A percentile compares a stretch with the other conserved stretches of the same genome.
These are phyloP conservation scores for Knufia petricola DNA, from an alignment of 2,329 filamentous ascomycete species.

Conservation along the genomic window DNA sequence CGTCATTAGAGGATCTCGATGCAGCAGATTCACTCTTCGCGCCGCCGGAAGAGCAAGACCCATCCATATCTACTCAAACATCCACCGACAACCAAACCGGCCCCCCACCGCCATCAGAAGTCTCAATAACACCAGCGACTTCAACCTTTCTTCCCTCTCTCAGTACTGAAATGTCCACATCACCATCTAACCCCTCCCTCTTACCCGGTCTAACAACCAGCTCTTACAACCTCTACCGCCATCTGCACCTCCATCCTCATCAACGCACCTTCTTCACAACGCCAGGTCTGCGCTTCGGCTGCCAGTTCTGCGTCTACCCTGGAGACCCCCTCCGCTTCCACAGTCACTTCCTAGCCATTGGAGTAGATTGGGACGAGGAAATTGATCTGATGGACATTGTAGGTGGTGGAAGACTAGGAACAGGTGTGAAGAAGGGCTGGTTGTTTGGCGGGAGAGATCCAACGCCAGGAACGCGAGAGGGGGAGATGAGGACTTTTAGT, in stretches of 20 bases:
- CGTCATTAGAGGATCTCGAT: constrained; percentile 8
- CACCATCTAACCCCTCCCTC: constrained; percentile 16
- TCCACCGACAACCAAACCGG: not conserved
- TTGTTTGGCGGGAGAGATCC: constrained; percentile 62
- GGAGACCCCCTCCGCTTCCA: constrained; percentile 92
- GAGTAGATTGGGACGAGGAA: constrained; percentile 77
- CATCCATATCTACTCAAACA: not conserved
- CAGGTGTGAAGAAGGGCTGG: constrained; percentile 92
- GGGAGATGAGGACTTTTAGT: constrained; percentile 60
- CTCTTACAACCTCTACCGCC: constrained; percentile 67
- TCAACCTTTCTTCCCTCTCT: constrained; percentile 38
- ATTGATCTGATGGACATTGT: constrained; percentile 78
- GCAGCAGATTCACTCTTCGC: constrained; percentile 12
- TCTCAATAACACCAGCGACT: constrained; percentile 42
- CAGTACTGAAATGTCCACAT: constrained; percentile 18
- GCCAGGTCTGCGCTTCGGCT: constrained; percentile 87
- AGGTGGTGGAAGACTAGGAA: constrained; percentile 76
- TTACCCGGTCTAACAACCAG: constrained; percentile 30
- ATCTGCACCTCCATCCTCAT: constrained; percentile 60
- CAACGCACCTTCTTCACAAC: constrained; percentile 83
- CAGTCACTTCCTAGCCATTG: constrained; percentile 83
- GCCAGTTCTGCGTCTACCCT: constrained; percentile 88
- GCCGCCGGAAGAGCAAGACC: not conserved
- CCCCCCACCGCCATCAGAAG: constrained; percentile 3
- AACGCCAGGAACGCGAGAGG: constrained; percentile 23